Conservation (phyloP, 1,139 yeast species). For the Candida sp. region DNA sequence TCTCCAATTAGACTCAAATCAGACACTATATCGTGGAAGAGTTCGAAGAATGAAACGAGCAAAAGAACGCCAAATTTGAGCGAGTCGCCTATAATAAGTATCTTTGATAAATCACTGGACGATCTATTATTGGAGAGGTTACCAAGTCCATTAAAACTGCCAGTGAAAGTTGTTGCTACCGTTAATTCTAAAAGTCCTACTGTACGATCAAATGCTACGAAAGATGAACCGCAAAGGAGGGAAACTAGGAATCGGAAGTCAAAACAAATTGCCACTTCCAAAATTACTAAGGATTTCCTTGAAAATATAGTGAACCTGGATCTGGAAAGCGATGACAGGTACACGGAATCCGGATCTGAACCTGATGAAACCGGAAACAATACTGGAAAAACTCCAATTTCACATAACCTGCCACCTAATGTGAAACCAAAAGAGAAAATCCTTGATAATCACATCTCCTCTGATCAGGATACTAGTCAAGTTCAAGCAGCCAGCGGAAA, state of each 20-base stretch:
- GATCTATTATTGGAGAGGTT: neutral
- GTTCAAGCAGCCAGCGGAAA: neutral
- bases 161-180: neutral
- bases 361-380: neutral
- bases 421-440: neutral
- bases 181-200: neutral
- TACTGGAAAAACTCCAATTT: neutral
- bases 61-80: slow-evolving; percentile 1
- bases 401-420: neutral
- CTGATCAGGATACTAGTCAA: neutral
- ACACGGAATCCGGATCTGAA: neutral
- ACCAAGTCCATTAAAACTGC: neutral
- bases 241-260: neutral
- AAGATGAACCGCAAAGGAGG: neutral
- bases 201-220: neutral
- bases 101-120: slow-evolving; percentile 12
- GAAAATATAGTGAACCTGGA: neutral
- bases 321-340: neutral
- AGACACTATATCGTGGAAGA: neutral
- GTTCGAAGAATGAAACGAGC: neutral
- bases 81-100: slow-evolving; percentile 6
- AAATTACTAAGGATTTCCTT: neutral
- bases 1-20: slow-evolving; percentile 1
- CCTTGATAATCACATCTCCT: neutral
- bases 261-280: neutral